These are phyloP conservation scores for Cyclotella choctawhatcheeana DNA, from an alignment of 108 stramenopile species.

Conservation along the genomic window DNA sequence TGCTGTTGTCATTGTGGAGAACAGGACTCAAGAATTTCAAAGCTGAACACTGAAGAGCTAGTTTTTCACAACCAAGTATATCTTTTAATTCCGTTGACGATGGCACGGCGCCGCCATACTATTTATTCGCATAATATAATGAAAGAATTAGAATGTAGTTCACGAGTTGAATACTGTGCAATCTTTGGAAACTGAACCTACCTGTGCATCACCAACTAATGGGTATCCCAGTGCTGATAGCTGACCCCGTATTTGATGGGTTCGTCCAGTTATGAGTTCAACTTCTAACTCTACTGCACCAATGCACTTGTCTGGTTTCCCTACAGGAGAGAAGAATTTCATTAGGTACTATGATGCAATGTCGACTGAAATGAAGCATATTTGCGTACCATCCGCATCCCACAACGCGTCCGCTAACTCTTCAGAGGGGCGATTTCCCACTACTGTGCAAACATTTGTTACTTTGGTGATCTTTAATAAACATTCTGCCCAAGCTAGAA, in stretches of 20 bases:
- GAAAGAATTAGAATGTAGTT: neutral
- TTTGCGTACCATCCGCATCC: constrained; percentile 23
- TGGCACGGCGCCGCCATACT: constrained; percentile 78
- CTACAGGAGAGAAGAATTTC: neutral
- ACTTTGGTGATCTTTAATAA: constrained; percentile 65
- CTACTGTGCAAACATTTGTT: constrained; percentile 50
- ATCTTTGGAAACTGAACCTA: neutral
- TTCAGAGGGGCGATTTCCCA: constrained; percentile 41
- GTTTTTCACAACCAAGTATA: constrained; percentile 48
- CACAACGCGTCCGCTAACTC: constrained; percentile 32
- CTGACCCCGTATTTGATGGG: constrained; percentile 93
- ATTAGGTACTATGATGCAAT: neutral
- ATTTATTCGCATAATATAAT: neutral
- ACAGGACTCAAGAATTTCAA: constrained; percentile 51
- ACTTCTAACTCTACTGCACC: constrained; percentile 75
- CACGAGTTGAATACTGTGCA: neutral
- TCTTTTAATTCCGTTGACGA: constrained; percentile 13
- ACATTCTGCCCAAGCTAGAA: constrained; percentile 72
- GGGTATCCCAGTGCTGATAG: constrained; percentile 75
- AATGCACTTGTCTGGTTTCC: constrained; percentile 56
- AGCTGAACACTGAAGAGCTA: constrained; percentile 79
- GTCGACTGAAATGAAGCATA: neutral
- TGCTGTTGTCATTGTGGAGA: neutral
- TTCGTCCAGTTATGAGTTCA: constrained; percentile 81
- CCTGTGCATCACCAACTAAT: constrained; percentile 76